Conservation (phyloP, 352 stramenopile genomes). For the Globisporangium paroecandrum region DNA sequence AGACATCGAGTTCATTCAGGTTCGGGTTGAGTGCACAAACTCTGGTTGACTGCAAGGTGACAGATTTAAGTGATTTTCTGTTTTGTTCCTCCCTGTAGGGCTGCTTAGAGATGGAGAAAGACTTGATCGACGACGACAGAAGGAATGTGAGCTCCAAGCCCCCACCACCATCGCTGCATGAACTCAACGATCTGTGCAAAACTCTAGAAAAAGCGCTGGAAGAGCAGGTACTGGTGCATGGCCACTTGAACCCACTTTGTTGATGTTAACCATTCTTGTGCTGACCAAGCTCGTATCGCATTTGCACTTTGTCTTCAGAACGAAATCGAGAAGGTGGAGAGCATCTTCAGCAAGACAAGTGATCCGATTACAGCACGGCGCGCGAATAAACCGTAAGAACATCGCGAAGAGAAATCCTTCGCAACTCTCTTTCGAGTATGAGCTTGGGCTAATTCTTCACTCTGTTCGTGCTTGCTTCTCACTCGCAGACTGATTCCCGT, state of each 20-base stretch:
- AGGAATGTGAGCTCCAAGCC: constrained; percentile 32
- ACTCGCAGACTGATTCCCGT: constrained; percentile 1
- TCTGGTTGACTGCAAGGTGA: background rate
- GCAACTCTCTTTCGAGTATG: too few relatives aligned
- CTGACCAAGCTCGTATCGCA: background rate
- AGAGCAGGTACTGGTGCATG: constrained; percentile 33
- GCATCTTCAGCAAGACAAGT: constrained; percentile 35
- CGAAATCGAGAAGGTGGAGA: constrained; percentile 31
- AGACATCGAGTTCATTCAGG: constrained; percentile 85
- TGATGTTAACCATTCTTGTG: background rate
- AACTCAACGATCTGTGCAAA: constrained; percentile 58
- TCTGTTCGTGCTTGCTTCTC: background rate
- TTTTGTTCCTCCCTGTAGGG: constrained; percentile 23
- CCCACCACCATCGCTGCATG: constrained; percentile 49
- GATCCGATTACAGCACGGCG: constrained; percentile 19
- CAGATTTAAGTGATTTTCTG: too few relatives aligned
- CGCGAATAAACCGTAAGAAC: constrained; percentile 20
- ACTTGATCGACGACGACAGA: constrained; percentile 74
- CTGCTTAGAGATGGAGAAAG: constrained; percentile 84
- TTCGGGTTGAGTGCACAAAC: constrained; percentile 6
- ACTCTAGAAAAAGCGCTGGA: constrained; percentile 62
- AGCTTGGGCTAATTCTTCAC: too few relatives aligned
- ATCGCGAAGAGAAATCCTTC: too few relatives aligned
- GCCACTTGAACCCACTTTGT: background rate
- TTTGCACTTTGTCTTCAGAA: constrained; percentile 20